Percentiles rank a stretch among this genome's conserved stretches.
Conservation (phyloP, 164 flowering plant species). For the Tetracentron sinense region DNA sequence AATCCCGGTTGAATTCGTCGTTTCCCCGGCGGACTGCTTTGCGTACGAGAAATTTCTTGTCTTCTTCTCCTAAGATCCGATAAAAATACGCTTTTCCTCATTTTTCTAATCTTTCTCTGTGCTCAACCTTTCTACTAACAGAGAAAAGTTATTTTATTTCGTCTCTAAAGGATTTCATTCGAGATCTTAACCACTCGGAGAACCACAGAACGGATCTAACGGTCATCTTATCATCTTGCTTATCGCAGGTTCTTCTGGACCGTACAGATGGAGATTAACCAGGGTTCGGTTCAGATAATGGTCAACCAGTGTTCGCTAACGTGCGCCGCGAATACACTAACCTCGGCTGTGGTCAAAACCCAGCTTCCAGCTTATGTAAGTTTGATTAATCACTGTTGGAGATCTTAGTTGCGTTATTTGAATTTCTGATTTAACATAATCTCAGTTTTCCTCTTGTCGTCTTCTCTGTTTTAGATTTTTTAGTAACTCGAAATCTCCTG, state of each 20-base stretch:
- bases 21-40: slow-evolving; percentile 2
- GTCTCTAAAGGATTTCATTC: slow-evolving; percentile 19
- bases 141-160: background rate
- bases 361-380: slow-evolving; percentile 14
- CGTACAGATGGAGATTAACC: slow-evolving; percentile 29
- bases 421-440: background rate
- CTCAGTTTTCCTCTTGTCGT: background rate
- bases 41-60: slow-evolving; percentile 4
- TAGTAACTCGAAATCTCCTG: background rate
- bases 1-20: background rate
- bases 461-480: background rate
- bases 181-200: background rate
- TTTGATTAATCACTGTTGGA: too few relatives aligned
- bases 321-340: slow-evolving; percentile 31
- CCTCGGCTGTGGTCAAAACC: slow-evolving; percentile 24
- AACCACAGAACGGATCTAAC: slow-evolving; percentile 21
- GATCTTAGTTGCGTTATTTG: background rate
- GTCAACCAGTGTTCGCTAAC: slow-evolving; percentile 15
- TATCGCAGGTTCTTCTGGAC: slow-evolving; percentile 14
- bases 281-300: slow-evolving; percentile 16
- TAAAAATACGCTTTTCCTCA: background rate
- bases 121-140: background rate
- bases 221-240: slow-evolving; percentile 7
- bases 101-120: background rate
- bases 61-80: background rate